phyloP scores from a whole-genome alignment of 495 filamentous ascomycete genomes.

The Trichoderma asperelloides region DNA sequence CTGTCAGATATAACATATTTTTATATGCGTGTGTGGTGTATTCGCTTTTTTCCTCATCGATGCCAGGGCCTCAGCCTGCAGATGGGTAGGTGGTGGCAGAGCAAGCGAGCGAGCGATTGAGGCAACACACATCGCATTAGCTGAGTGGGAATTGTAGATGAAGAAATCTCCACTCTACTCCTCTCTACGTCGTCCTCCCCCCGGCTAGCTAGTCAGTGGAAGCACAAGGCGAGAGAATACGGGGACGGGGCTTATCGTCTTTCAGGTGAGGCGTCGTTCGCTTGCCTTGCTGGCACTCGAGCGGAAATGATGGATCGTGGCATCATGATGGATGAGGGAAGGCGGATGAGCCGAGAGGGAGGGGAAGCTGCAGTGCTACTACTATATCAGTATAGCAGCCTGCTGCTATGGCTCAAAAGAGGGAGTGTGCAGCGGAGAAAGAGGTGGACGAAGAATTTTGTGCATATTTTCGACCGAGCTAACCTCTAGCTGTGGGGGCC shows the following conservation, averaged over 20 bases:
- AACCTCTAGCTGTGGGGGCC: background rate
- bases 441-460: background rate
- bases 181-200: background rate
- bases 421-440: background rate
- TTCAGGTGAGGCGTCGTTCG: constrained; percentile 4
- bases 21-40: too few relatives aligned
- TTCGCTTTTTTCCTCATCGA: too few relatives aligned
- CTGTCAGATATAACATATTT: background rate
- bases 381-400: too few relatives aligned
- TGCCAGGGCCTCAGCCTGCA: background rate
- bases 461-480: background rate
- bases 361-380: background rate
- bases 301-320: constrained; percentile 3
- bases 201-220: background rate
- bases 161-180: constrained; percentile 4
- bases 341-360: background rate
- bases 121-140: too few relatives aligned
- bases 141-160: background rate
- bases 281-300: background rate
- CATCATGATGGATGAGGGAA: constrained; percentile 1
- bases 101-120: background rate
- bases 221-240: background rate
- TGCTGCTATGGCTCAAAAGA: background rate
- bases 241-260: background rate
- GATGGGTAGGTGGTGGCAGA: background rate